Percentiles rank a stretch among this genome's conserved stretches.
phyloP scores from a whole-genome alignment of 2,329 filamentous ascomycete species.

The Colletotrichum shisoi region DNA sequence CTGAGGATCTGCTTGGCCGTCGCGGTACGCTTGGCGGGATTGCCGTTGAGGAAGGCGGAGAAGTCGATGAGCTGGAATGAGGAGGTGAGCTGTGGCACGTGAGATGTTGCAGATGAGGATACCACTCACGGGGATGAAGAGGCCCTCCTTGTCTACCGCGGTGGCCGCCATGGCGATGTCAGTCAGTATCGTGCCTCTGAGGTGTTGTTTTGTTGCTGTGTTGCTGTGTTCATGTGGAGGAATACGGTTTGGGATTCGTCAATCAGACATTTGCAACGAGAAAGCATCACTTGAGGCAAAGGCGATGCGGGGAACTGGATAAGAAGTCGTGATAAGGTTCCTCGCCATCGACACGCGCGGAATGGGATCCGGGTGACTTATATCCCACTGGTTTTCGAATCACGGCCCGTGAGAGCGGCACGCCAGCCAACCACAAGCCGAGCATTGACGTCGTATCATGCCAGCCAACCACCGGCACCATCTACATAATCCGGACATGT shows the following conservation, averaged over 20 bases:
- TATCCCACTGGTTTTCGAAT: constrained; percentile 15
- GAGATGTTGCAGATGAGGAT: constrained; percentile 43
- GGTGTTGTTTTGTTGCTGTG: too few species aligned
- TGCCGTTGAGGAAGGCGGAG: constrained; percentile 72
- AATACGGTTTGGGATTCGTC: not conserved
- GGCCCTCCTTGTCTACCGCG: constrained; percentile 60
- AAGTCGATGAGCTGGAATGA: constrained; percentile 76
- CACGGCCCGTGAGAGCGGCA: not conserved
- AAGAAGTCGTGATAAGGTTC: constrained; percentile 31
- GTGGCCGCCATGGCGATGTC: constrained; percentile 49
- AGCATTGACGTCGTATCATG: constrained; percentile 17
- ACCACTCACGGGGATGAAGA: constrained; percentile 63
- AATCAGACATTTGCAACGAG: not conserved
- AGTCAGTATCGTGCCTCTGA: not conserved
- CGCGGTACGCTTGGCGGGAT: constrained; percentile 64
- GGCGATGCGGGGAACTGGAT: not conserved
- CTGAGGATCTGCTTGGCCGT: constrained; percentile 76
- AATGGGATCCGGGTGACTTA: constrained; percentile 17
- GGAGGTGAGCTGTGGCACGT: constrained; percentile 30
- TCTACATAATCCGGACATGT: constrained; percentile 7
- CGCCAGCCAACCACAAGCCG: constrained; percentile 28
- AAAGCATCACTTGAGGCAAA: constrained; percentile 4
- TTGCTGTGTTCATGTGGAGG: too few species aligned
- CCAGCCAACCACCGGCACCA: constrained; percentile 15
- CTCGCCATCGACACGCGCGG: constrained; percentile 19